Percentiles rank a stretch among this genome's conserved stretches.
Evolutionary conservation across 1,139 yeast genomes (phyloP).

Genomic region (Suhomyces atakaporum): DNA sequence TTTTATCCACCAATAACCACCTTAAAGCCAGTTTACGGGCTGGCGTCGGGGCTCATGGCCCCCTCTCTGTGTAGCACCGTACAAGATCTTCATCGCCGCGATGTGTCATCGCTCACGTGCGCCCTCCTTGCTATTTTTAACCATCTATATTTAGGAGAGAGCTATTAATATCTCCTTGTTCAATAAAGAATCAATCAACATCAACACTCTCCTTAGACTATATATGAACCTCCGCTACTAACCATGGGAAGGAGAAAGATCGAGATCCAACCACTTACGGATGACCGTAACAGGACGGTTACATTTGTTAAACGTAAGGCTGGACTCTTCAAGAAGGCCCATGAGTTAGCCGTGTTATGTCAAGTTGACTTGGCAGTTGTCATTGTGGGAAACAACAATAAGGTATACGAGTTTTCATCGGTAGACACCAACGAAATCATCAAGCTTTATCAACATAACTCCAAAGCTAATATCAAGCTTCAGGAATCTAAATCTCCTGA

Average conservation of each 20-base stretch:
- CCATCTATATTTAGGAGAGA: conserved; percentile 8
- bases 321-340: conserved; percentile 94
- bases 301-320: conserved; percentile 95
- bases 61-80: too few species aligned
- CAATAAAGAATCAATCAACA: conserved; percentile 1
- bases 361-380: conserved; percentile 92
- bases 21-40: too few species aligned
- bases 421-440: conserved; percentile 66
- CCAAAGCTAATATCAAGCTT: conserved; percentile 25
- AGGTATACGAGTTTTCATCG: conserved; percentile 79
- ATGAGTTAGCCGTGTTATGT: conserved; percentile 88
- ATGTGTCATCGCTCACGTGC: conserved; percentile 2
- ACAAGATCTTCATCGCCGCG: too few species aligned
- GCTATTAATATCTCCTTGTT: conserved; percentile 6
- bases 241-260: conserved; percentile 96
- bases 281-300: conserved; percentile 84
- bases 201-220: background rate
- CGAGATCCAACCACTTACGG: conserved; percentile 86
- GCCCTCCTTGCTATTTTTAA: conserved; percentile 6
- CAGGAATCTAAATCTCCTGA: conserved; percentile 65
- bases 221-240: conserved; percentile 1
- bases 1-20: too few species aligned
- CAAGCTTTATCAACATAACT: conserved; percentile 44
- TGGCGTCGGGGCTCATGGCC: too few species aligned
- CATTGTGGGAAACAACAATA: conserved; percentile 82